Evolutionary conservation across 805 yeast genomes (phyloP), one percentile per base, ranked within the genome.

Genomic region (Blastobotrys robertii): DNA sequence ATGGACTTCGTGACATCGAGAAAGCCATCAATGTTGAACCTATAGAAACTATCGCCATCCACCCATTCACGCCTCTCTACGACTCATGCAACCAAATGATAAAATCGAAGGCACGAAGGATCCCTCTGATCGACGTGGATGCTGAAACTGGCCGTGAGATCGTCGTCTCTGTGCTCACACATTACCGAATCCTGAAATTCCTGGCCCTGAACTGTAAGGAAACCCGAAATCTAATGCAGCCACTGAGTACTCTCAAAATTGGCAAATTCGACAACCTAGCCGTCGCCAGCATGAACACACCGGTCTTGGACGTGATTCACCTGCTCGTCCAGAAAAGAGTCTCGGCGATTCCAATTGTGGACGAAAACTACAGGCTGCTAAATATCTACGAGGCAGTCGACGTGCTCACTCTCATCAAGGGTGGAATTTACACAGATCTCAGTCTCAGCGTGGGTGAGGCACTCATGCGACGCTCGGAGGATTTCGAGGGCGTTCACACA

Each of bases 351-450:
- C 99, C 99, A 1, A 88, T 92, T 45, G 79, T 92, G 28, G 97
- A 90, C 56, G 85, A 78, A 13, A 67, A 72, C 31, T 68, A 71
- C 32, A 76, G 73, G 49, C 68, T 92, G 50, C 72, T 86, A 50
- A 92, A 92, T 57, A 95, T 90, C 34, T 92, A 88, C 60, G 99
- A 92, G 65, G 94, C 96, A 0, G 94, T 86, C 30, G 99, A 92
- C 64, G 94, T 92, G 2, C 69, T 92, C 52, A 84, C 95, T 0
- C 69, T 92, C 52, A 86, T 92, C 46, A 90, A 88, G 63, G 95
- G 96, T 33, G 97, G 97, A 3, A 79, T 87, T 58, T 87, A 90
- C 57, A 82, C 87, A 31, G 97, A 92, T 62, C 68, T 90, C 48
- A 82, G 87, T 33, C 68, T 92, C 52, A 81, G 90, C 45, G 96